These are phyloP conservation scores for Rachicladosporium sp. DNA, from an alignment of 2,329 filamentous ascomycete genomes.

Conservation along the genomic window DNA sequence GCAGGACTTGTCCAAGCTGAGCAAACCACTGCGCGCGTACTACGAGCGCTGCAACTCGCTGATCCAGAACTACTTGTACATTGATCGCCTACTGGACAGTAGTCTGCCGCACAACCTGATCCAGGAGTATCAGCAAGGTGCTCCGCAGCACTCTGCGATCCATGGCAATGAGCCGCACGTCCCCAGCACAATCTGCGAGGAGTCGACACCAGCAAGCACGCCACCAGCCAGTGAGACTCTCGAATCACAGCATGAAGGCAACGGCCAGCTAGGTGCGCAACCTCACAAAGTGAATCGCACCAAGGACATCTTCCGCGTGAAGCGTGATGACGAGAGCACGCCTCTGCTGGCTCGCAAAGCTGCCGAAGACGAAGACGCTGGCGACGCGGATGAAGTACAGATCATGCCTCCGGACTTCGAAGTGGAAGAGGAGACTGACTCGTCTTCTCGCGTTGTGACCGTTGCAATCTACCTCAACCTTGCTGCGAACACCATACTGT, in stretches of 20 bases:
- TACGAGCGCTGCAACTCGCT: conserved; percentile 83
- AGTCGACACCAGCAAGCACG: conserved; percentile 30
- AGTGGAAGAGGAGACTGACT: conserved; percentile 58
- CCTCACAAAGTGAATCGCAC: conserved; percentile 56
- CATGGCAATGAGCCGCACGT: conserved; percentile 33
- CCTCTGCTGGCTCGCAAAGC: conserved; percentile 46
- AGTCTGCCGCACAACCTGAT: conserved; percentile 84
- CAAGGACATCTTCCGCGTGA: conserved; percentile 68
- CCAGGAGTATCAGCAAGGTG: conserved; percentile 61
- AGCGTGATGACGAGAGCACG: conserved; percentile 49
- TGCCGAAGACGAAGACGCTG: conserved; percentile 32
- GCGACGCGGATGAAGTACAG: conserved; percentile 18
- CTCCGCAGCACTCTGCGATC: conserved; percentile 3
- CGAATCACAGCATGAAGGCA: not conserved
- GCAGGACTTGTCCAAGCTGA: conserved; percentile 58
- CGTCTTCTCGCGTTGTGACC: conserved; percentile 63
- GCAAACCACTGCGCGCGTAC: conserved; percentile 65
- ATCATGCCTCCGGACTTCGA: conserved; percentile 58
- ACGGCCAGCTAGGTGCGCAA: conserved; percentile 1
- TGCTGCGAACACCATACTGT: conserved; percentile 60
- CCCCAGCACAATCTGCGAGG: conserved; percentile 66
- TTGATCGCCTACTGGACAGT: conserved; percentile 80
- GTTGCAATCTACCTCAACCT: conserved; percentile 81
- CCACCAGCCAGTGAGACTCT: conserved; percentile 6
- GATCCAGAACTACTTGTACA: conserved; percentile 85